Base-by-base conservation (phyloP, 2,329 filamentous ascomycete genomes). In the Trichoderma lentiforme region DNA sequence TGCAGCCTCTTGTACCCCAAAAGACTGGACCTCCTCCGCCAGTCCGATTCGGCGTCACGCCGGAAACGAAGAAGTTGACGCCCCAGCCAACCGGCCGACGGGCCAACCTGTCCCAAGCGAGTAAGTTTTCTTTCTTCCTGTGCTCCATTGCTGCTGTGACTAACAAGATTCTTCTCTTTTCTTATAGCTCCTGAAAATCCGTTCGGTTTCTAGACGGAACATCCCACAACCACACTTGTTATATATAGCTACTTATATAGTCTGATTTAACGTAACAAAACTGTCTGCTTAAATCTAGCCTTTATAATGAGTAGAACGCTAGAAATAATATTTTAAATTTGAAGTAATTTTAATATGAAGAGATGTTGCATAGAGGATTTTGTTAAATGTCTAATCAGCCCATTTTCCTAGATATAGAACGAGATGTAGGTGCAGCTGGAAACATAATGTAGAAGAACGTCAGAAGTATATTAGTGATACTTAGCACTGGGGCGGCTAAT, bases 31-130 rank as follows among this genome's bases (percentile, higher is more conserved):
- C 96, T 7, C 86, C 95, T 24, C 96, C 96, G 60, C 90, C 94
- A 28, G 91, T 99, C 21, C 89, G 94, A 73, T 99, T 99, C 80
- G 96, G 96, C 51, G 91, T 97, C 43, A 87, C 89, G 71, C 84
- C 86, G 32, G 89, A 90, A 63, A 84, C 90, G 34, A 94, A 94
- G 82, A 96, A 93, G 81, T 83, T 98, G 77, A 87, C 89, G 73
- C 90, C 95, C 34, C 96, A 98, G 84, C 88, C 94, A 32, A 99
- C 96, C 7, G 96, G 96, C 74, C 87, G 92, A 77, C 90, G 93
- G 84, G 96, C 96, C 71, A 98, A 98, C 81, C 87, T 99, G 76
- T 88, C 93, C 67, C 93, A 97, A 89, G 96, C 96, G 79, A 99
- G 95, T 98, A 91, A 92, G 95, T 95, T 30, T 14, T 53, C 6